Conservation (phyloP, 2,329 filamentous ascomycete genomes). For the Fusarium odoratissimum region DNA sequence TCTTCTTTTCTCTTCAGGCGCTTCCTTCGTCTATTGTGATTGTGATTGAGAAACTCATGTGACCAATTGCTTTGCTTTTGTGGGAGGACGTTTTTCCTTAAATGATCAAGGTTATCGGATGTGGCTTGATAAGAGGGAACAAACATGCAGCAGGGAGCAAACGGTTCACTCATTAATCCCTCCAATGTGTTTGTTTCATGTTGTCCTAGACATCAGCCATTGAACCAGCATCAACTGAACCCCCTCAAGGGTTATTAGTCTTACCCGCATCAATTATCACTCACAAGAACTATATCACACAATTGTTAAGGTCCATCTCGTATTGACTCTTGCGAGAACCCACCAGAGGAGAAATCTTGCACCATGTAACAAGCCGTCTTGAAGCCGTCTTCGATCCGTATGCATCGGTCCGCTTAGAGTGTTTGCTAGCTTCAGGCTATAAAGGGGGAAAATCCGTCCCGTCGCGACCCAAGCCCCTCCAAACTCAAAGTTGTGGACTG, state of each 20-base stretch:
- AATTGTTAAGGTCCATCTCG: conserved; percentile 2
- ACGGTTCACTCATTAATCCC: background rate
- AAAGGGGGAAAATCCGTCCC: conserved; percentile 14
- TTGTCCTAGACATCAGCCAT: conserved; percentile 17
- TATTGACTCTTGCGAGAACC: background rate
- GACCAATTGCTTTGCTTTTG: conserved; percentile 22
- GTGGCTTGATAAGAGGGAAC: conserved; percentile 26
- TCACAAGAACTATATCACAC: conserved; percentile 6
- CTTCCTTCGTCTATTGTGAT: conserved; percentile 1
- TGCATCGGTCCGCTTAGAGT: conserved; percentile 24
- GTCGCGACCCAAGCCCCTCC: conserved; percentile 11
- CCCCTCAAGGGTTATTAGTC: conserved; percentile 8
- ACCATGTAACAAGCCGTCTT: conserved; percentile 27
- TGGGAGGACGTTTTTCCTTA: background rate
- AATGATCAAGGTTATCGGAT: conserved; percentile 9
- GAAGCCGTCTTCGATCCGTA: conserved; percentile 11
- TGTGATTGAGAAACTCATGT: conserved; percentile 29
- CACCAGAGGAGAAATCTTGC: background rate
- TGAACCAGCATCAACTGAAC: conserved; percentile 18
- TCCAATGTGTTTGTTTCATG: conserved; percentile 12
- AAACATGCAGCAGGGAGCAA: conserved; percentile 1
- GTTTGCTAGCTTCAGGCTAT: conserved; percentile 35
- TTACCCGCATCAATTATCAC: conserved; percentile 8
- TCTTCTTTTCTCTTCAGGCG: background rate
- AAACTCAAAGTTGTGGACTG: background rate